Base-by-base conservation (phyloP, 2,329 filamentous ascomycete genomes). In the Colletotrichum melonis region DNA sequence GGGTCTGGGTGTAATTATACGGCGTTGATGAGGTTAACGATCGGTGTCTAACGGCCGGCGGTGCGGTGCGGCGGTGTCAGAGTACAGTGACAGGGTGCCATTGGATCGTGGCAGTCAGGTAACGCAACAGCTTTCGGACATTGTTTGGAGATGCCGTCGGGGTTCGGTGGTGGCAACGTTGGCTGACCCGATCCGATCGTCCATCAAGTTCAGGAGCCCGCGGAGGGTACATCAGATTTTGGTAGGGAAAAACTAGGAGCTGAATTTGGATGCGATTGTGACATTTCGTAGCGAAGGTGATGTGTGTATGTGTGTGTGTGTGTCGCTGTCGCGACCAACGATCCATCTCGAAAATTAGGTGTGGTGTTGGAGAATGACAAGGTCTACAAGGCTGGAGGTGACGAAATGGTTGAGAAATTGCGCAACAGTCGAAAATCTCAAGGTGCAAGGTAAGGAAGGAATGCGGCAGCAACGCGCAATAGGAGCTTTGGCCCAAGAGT, bases 81-180 rank as follows among this genome's bases (percentile, higher is more conserved):
- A 52, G 69, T 68, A 49, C 56, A 46, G 19, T 24, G n/a, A 26
- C 12, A 30, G 19, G 16, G 62, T 60, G 55, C 67, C 26, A 28
- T 49, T 14, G 42, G 38, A 46, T 49, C 59, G 22, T 26, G 26
- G 54, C 22, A 56, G 54, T 3, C 22, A 56, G 24, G 12, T 16
- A 56, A 26, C 54, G 49, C 52, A 65, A 49, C 63, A 42, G 16
- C 52, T 65, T 58, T 71, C 71, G 71, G 71, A 66, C 71, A 62
- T 62, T 57, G 60, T 52, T 66, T 70, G 71, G 71, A 56, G 67
- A 66, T 63, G 55, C 67, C 67, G 71, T 66, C 71, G 71, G 71
- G 55, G 55, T 70, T 73, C 71, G 71, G 71, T 62, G 71, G 67
- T 71, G 67, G 71, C 70, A 64, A 69, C 7, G 24, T 6, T 67